Base-by-base conservation (phyloP, 192 early-diverging fungal species). In the Entomortierella chlamydospora region DNA sequence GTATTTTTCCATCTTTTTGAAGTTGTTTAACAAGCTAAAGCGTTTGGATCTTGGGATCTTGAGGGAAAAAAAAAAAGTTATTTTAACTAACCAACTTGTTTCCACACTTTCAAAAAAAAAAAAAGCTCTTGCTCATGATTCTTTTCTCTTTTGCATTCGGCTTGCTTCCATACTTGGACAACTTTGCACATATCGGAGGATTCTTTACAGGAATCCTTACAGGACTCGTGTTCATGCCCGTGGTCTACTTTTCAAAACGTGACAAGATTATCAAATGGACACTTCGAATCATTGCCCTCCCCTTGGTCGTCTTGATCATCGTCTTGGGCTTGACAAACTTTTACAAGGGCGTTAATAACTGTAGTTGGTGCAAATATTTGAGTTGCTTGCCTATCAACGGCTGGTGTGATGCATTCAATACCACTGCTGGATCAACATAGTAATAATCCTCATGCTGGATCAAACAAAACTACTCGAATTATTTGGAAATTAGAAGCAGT, bases 111-210 rank as follows among this genome's bases (percentile, higher is more conserved):
- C n/a, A n/a, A n/a, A n/a, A n/a, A n/a, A n/a, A n/a, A n/a, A n/a
- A 37, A 7, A 29, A 79, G 69, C 79, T 95, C 28, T 34, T 88
- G 2, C 42, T 92, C 22, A 82, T 88, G 50, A 91, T 91, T 29
- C 2, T 90, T 2, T 43, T 94, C 33, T 90, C 91, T 5, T 85
- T 96, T 59, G 82, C 86, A 11, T 69, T 96, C 22, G 95, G 95
- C 0, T 84, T 91, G 39, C 73, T 96, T 6, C 94, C 94, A 2
- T 88, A 83, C 73, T 69, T 94, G 25, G 95, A 96, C 79, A 96
- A 96, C 76, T 93, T 93, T 79, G 93, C 95, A 18, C 95, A 96
- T 85, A 84, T 95, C 49, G 95, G 93, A 42, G 92, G 93, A 4
- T 94, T 92, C 70, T 70, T 91, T 37, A 80, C 76, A 52, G 93